Percentiles rank a stretch among this genome's conserved stretches.
phyloP scores from a whole-genome alignment of 2,329 filamentous ascomycete genomes.

The Fusarium luffae region DNA sequence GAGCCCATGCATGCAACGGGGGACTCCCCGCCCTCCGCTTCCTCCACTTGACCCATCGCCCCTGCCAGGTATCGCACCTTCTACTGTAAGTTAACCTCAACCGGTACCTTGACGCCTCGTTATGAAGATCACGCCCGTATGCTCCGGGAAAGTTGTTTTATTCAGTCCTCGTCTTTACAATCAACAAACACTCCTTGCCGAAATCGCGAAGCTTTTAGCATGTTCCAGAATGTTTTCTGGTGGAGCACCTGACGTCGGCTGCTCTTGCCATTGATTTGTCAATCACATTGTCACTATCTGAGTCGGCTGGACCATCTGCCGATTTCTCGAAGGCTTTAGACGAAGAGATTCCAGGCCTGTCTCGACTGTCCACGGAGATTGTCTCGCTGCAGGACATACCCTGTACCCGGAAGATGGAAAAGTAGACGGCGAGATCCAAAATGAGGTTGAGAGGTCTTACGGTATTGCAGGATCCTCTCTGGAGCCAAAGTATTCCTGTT shows the following conservation, averaged over 20 bases:
- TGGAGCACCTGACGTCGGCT: neutral
- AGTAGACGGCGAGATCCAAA: neutral
- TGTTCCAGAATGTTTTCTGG: neutral
- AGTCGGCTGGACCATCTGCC: neutral
- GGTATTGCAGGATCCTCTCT: neutral
- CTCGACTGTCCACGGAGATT: neutral
- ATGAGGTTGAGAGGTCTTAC: neutral
- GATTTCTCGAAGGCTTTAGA: neutral
- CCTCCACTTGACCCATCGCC: neutral
- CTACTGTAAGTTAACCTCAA: conserved; percentile 8
- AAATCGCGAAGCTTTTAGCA: neutral
- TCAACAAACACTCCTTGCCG: neutral
- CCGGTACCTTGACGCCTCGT: conserved; percentile 1
- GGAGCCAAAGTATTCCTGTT: neutral
- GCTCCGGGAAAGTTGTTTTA: neutral
- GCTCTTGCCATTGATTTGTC: neutral
- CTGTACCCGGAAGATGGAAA: neutral
- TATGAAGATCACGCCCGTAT: conserved; percentile 8
- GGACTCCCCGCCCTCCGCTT: conserved; percentile 8
- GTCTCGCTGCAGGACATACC: neutral
- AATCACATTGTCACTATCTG: neutral
- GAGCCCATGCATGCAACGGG: neutral
- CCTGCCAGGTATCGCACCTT: conserved; percentile 5
- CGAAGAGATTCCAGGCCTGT: neutral
- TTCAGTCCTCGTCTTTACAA: neutral